Conservation (phyloP, 768 basidiomycete species). For the Hygrocybe coccinea region DNA sequence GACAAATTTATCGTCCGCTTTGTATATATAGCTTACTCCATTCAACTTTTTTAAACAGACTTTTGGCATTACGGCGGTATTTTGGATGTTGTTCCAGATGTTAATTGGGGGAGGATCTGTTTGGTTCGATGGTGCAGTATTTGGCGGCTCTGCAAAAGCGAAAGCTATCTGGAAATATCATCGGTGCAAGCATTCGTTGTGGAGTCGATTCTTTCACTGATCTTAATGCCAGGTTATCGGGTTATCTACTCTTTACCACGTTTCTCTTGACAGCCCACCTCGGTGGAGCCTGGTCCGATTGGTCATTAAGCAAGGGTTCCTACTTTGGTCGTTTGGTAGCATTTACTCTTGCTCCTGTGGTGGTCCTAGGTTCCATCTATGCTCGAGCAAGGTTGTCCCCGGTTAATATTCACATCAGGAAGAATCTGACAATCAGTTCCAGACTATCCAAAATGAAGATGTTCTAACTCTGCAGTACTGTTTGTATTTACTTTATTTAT, state of each 20-base stretch:
- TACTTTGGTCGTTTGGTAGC: conserved; percentile 42
- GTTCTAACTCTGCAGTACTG: no score
- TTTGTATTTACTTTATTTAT: no score
- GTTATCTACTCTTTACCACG: conserved; percentile 62
- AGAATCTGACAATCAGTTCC: no score
- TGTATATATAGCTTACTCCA: not conserved
- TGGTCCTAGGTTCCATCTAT: conserved; percentile 42
- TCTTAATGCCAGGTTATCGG: conserved; percentile 50
- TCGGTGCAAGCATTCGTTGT: conserved; percentile 38
- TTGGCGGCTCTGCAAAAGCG: conserved; percentile 68
- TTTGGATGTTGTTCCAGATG: conserved; percentile 60
- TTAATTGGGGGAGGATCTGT: conserved; percentile 68
- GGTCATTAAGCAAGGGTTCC: conserved; percentile 41
- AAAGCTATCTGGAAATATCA: conserved; percentile 84
- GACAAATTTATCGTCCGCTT: conserved; percentile 17
- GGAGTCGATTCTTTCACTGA: not conserved
- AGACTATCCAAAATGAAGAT: no score
- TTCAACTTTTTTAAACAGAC: conserved; percentile 33
- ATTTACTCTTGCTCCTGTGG: conserved; percentile 52
- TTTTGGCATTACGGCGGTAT: conserved; percentile 58
- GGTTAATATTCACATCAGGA: no score
- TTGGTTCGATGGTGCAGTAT: conserved; percentile 64
- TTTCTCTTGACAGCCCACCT: conserved; percentile 61
- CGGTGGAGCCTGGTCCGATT: conserved; percentile 66
- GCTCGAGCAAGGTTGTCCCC: conserved; percentile 49